Conservation (phyloP, 139 green algal species). For the Astrephomene gubernaculifera region DNA sequence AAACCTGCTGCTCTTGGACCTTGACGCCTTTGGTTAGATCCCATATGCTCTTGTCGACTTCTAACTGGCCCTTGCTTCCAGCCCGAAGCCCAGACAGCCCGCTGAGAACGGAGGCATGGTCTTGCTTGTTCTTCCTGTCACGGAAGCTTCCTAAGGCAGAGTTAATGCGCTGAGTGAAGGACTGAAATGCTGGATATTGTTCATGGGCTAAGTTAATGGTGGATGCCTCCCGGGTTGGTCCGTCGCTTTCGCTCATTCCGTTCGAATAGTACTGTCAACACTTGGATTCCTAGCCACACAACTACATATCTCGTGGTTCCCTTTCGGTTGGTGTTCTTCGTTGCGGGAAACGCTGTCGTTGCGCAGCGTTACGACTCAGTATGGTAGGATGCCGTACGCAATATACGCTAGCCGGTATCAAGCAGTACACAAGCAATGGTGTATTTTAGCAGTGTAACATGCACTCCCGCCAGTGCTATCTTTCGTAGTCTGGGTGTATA, state of each 20-base stretch:
- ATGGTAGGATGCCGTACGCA: too few species aligned
- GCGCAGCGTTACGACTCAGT: too few species aligned
- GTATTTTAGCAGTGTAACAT: too few species aligned
- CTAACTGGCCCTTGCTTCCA: neutral
- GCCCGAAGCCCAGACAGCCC: neutral
- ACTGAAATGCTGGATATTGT: neutral
- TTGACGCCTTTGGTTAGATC: conserved; percentile 10
- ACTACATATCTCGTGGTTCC: too few species aligned
- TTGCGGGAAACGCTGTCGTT: too few species aligned
- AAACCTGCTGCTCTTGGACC: neutral
- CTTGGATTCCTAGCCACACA: too few species aligned
- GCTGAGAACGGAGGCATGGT: neutral
- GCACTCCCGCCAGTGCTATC: too few species aligned
- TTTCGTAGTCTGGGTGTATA: too few species aligned
- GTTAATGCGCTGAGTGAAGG: conserved; percentile 20
- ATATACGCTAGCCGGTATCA: too few species aligned
- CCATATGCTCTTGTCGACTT: conserved; percentile 30
- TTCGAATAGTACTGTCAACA: neutral
- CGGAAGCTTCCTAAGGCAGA: conserved; percentile 8
- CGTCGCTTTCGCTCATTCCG: conserved; percentile 29
- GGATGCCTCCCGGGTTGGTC: neutral
- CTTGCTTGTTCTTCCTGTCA: conserved; percentile 17
- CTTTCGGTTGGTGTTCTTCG: too few species aligned
- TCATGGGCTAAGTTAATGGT: neutral
- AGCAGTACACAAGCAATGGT: too few species aligned